These are phyloP conservation scores for Miamiensis avidus DNA, from an alignment of 169 alveolate genomes.

Conservation along the genomic window DNA sequence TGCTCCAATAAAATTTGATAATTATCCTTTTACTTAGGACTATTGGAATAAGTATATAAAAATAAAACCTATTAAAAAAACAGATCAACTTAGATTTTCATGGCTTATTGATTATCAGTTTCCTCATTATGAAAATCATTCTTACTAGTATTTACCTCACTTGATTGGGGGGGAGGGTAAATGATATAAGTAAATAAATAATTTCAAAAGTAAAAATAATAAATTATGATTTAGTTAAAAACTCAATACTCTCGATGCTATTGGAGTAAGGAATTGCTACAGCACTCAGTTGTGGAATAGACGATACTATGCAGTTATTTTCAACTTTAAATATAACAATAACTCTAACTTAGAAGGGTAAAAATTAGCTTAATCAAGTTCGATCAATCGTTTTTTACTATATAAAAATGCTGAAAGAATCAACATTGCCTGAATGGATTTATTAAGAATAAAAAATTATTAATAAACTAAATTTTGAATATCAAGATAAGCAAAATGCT, in stretches of 20 bases:
- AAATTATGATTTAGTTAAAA: constrained; percentile 76
- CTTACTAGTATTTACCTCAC: not conserved
- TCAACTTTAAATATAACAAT: constrained; percentile 43
- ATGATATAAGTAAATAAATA: constrained; percentile 70
- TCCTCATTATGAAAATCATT: too few relatives aligned
- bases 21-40: not conserved
- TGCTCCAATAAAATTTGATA: not conserved
- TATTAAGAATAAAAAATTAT: not conserved
- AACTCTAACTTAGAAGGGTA: constrained; percentile 68
- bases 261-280: constrained; percentile 68
- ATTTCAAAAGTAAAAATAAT: constrained; percentile 47
- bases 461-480: not conserved
- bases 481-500: not conserved
- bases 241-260: constrained; percentile 67
- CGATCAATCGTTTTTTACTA: constrained; percentile 63
- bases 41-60: constrained; percentile 21
- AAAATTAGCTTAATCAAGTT: constrained; percentile 51
- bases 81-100: not conserved
- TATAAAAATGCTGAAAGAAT: constrained; percentile 58
- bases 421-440: not conserved
- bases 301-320: constrained; percentile 31
- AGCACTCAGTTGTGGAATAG: constrained; percentile 37
- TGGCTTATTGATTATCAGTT: not conserved
- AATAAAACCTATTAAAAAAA: not conserved
- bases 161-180: not conserved